phyloP scores from a whole-genome alignment of 805 yeast species.

The Sungouiella blattae region DNA sequence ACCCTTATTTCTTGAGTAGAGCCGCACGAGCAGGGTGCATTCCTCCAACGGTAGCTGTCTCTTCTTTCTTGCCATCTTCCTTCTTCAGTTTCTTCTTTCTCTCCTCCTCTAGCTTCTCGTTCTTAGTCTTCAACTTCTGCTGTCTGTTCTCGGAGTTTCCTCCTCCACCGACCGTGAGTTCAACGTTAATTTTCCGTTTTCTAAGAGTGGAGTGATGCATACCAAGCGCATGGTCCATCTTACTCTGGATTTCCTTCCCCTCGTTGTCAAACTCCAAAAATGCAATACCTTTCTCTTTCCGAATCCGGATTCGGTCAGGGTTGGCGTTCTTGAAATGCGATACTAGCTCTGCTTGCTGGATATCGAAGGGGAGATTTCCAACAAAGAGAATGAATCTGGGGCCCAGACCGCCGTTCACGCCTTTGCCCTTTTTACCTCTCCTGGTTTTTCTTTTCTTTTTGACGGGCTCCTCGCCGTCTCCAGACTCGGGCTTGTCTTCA shows the following conservation, averaged over 20 bases:
- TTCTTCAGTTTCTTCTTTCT: slow-evolving; percentile 54
- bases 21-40: slow-evolving; percentile 70
- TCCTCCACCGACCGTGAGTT: slow-evolving; percentile 97
- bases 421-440: slow-evolving; percentile 72
- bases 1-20: slow-evolving; percentile 28
- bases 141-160: slow-evolving; percentile 71
- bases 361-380: slow-evolving; percentile 81
- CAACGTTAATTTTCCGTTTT: slow-evolving; percentile 85
- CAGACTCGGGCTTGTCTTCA: slow-evolving; percentile 8
- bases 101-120: slow-evolving; percentile 69
- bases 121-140: slow-evolving; percentile 72
- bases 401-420: slow-evolving; percentile 44
- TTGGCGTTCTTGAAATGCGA: slow-evolving; percentile 69
- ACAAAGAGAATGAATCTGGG: slow-evolving; percentile 81
- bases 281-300: slow-evolving; percentile 88
- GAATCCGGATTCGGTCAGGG: slow-evolving; percentile 74
- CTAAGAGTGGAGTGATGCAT: slow-evolving; percentile 74
- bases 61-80: slow-evolving; percentile 36
- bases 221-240: slow-evolving; percentile 80
- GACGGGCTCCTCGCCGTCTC: slow-evolving; percentile 28
- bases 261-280: slow-evolving; percentile 74
- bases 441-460: slow-evolving; percentile 72
- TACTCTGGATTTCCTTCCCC: slow-evolving; percentile 61
- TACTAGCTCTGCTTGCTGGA: slow-evolving; percentile 57
- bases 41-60: slow-evolving; percentile 25